Percentiles rank a stretch among this genome's conserved stretches.
phyloP scores from a whole-genome alignment of 257 asterid genomes.

The Solanum corneliomulleri region DNA sequence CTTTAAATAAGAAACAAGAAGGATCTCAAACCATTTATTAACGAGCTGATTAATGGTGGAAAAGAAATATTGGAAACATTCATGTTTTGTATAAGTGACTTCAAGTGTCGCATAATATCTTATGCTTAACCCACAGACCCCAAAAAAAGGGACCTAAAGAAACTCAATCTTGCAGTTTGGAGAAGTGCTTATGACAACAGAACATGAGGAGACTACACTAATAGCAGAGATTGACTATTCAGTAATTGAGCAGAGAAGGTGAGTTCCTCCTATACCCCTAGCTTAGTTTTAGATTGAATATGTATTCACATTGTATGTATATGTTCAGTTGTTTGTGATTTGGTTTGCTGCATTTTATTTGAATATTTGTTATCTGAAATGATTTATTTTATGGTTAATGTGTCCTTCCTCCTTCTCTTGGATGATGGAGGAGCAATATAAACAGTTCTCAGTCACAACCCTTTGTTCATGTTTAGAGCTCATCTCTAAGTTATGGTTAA shows the following conservation, averaged over 20 bases:
- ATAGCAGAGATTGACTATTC: slow-evolving; percentile 81
- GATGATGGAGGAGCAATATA: background rate
- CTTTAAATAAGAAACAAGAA: background rate
- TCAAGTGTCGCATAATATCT: background rate
- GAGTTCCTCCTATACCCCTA: background rate
- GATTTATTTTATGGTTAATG: background rate
- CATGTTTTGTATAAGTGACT: background rate
- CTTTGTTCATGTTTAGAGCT: background rate
- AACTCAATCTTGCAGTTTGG: slow-evolving; percentile 59
- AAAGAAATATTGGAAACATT: background rate
- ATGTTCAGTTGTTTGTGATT: background rate
- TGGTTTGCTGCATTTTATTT: background rate
- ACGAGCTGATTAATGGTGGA: background rate
- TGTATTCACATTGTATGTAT: background rate
- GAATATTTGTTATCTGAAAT: too few species aligned
- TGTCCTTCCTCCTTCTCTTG: background rate
- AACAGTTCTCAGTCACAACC: background rate
- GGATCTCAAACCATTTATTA: background rate
- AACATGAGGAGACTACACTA: slow-evolving; percentile 62
- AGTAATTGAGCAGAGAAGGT: slow-evolving; percentile 75
- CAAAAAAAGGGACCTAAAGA: background rate
- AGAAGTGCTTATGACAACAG: slow-evolving; percentile 87
- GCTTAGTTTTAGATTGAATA: background rate
- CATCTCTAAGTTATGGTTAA: background rate
- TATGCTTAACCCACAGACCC: background rate